Percentiles rank a stretch among this genome's conserved stretches.
These are phyloP conservation scores for Fusarium scirpi DNA, from an alignment of 2,329 filamentous ascomycete species.

Conservation along the genomic window DNA sequence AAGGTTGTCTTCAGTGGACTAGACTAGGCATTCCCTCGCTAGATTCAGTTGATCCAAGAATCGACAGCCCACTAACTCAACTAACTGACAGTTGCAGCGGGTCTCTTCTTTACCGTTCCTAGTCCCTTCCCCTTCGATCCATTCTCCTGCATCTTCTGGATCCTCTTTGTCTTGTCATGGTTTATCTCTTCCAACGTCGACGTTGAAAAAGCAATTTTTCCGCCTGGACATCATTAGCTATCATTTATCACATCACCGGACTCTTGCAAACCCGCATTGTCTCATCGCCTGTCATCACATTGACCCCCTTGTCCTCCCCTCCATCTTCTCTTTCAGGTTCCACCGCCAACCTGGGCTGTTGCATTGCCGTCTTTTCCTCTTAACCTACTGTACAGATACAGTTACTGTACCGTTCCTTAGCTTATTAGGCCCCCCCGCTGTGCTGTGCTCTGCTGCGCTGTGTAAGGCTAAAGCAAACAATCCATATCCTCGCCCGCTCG, in stretches of 20 bases:
- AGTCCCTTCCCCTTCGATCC: constrained; percentile 1
- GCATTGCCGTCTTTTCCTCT: constrained; percentile 37
- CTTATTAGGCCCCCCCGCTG: constrained; percentile 34
- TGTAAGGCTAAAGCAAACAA: constrained; percentile 49
- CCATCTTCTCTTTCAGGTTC: constrained; percentile 41
- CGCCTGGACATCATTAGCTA: background rate
- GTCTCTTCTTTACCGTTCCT: constrained; percentile 6
- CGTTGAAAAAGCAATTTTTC: constrained; percentile 34
- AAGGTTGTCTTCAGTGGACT: background rate
- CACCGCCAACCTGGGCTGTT: constrained; percentile 40
- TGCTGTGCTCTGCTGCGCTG: constrained; percentile 17
- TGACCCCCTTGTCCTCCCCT: constrained; percentile 45
- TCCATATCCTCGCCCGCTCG: constrained; percentile 29
- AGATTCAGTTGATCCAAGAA: background rate
- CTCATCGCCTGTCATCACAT: constrained; percentile 40
- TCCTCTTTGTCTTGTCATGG: constrained; percentile 8
- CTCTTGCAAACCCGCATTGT: constrained; percentile 36
- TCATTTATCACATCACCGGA: constrained; percentile 14
- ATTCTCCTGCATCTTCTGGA: constrained; percentile 23
- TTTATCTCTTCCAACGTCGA: constrained; percentile 10
- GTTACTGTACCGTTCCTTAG: constrained; percentile 4
- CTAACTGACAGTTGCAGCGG: constrained; percentile 36
- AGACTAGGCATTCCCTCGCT: background rate
- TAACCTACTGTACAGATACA: background rate
- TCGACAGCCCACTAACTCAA: background rate